Conservation (phyloP, 2,329 filamentous ascomycete genomes). For the Hypoxylon sp. region DNA sequence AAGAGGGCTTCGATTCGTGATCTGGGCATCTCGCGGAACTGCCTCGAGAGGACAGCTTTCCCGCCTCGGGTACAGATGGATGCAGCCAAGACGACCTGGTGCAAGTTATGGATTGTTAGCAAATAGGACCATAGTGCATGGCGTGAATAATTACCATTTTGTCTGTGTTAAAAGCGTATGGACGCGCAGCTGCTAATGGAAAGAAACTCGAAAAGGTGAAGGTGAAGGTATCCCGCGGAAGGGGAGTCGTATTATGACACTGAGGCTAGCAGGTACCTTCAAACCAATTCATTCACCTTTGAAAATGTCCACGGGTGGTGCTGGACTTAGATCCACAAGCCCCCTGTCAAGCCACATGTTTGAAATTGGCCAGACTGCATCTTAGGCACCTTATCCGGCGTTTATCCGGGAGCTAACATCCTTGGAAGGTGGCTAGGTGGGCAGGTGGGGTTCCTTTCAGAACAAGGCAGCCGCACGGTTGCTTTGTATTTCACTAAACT, state of each 20-base stretch:
- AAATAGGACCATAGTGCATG: background rate
- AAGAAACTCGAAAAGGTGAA: constrained; percentile 4
- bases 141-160: constrained; percentile 45
- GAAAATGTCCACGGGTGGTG: constrained; percentile 44
- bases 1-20: constrained; percentile 96
- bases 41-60: constrained; percentile 96
- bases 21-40: constrained; percentile 97
- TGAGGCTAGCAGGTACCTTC: constrained; percentile 33
- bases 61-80: constrained; percentile 99
- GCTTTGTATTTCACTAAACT: constrained; percentile 3
- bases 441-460: constrained; percentile 17
- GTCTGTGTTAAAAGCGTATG: constrained; percentile 3
- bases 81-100: constrained; percentile 94
- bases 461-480: constrained; percentile 6
- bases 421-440: background rate
- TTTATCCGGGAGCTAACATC: constrained; percentile 1
- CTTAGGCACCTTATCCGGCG: constrained; percentile 4
- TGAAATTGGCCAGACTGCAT: constrained; percentile 6
- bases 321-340: constrained; percentile 14
- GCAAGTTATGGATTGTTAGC: constrained; percentile 40
- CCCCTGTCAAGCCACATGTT: constrained; percentile 44
- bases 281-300: constrained; percentile 41
- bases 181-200: constrained; percentile 1
- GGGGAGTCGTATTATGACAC: constrained; percentile 9
- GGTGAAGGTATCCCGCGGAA: constrained; percentile 17